Evolutionary conservation across 805 yeast species (phyloP).

Genomic region (Saccharomycopsis lassenensis): DNA sequence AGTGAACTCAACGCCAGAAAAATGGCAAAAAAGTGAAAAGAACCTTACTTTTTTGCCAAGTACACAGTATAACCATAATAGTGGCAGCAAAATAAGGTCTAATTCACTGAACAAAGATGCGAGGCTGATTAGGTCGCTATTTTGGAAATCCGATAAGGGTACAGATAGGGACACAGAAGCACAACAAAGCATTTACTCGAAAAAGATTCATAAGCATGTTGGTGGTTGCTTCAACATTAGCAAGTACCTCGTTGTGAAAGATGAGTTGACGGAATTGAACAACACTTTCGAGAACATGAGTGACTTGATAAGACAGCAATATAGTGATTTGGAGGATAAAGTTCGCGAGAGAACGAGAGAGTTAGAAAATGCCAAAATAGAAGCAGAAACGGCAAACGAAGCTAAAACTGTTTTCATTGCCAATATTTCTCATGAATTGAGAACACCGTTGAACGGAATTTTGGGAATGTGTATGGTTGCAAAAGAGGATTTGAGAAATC

Average conservation of each 20-base stretch:
- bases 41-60: too few relatives aligned
- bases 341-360: slow-evolving; percentile 80
- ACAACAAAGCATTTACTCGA: too few relatives aligned
- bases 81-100: too few relatives aligned
- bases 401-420: slow-evolving; percentile 93
- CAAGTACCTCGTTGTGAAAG: slow-evolving; percentile 25
- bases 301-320: slow-evolving; percentile 75
- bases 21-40: too few relatives aligned
- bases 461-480: slow-evolving; percentile 93
- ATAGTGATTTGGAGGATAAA: slow-evolving; percentile 75
- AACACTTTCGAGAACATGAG: slow-evolving; percentile 90
- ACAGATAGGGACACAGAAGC: too few relatives aligned
- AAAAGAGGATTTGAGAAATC: slow-evolving; percentile 50
- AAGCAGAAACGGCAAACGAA: slow-evolving; percentile 92
- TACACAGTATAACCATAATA: too few relatives aligned
- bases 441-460: slow-evolving; percentile 94
- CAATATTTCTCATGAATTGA: slow-evolving; percentile 83
- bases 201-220: too few relatives aligned
- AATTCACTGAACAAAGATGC: too few relatives aligned
- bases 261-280: slow-evolving; percentile 80
- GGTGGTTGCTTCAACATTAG: slow-evolving; percentile 12
- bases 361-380: slow-evolving; percentile 75
- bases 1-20: too few relatives aligned
- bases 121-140: too few relatives aligned
- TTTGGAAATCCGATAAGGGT: too few relatives aligned